Evolutionary conservation across 208 protist genomes (phyloP), one percentile per base, ranked within the genome.

Genomic region (Porcisia deanei): DNA sequence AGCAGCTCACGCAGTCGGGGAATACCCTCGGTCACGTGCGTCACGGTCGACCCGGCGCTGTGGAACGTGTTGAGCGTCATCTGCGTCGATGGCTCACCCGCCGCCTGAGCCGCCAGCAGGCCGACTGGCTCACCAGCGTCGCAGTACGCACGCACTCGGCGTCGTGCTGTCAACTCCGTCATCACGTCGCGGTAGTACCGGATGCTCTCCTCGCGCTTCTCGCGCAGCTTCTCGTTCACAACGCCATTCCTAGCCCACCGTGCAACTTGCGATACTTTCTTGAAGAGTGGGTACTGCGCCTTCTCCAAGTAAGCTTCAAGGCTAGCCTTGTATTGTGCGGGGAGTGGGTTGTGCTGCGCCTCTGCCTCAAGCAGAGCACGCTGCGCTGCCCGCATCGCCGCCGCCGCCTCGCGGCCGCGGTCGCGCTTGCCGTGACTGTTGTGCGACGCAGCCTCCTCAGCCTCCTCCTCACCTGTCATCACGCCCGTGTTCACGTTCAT

Each of bases 11-110:
- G 87, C 61, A 99, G 87, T 79, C 99, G 96, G 43, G 99, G 99
- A 81, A 99, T 99, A 88, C 99, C 99, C 55, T 99, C 93, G n/a
- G 99, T 99, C 41, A 99, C 99, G 90, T 99, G 99, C 14, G 96
- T 98, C n/a, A 98, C 98, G 73, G 99, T 99, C 43, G 96, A 95
- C 78, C 99, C 99, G 37, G 99, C 99, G 67, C 99, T 98, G 91
- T 99, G 99, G 94, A 99, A 99, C 55, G 99, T 99, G 93, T 99
- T 99, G 12, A 99, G 94, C 45, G 99, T 99, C 99, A 99, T 99
- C 87, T 99, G 99, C 71, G 99, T 99, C 2, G 98, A 99, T 30
- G 99, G 99, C 84, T 99, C 99, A 59, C 99, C 99, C 47, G 99
- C 98, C 2, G 97, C 98, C 90, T 99, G 98, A 12, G 94, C 99